Evolutionary conservation across 2,329 filamentous ascomycete species (phyloP).

Genomic region (Trichoderma hamatum): DNA sequence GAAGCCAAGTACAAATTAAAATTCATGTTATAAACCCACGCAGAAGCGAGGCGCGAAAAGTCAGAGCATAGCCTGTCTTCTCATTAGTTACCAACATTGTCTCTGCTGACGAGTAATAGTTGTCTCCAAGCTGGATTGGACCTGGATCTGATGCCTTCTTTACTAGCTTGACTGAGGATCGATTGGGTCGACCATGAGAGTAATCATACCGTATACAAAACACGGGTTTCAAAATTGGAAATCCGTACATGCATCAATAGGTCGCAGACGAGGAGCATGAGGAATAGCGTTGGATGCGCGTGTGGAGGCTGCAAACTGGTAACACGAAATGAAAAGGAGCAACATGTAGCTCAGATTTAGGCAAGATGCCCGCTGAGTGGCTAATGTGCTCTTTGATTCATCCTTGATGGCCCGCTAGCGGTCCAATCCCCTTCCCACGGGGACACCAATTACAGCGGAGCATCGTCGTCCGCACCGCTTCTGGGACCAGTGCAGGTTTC

Average conservation of each 20-base stretch:
- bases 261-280: not conserved
- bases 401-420: not conserved
- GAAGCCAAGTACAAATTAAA: too few relatives aligned
- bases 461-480: not conserved
- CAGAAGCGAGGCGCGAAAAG: too few relatives aligned
- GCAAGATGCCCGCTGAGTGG: not conserved
- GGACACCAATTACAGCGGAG: not conserved
- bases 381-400: not conserved
- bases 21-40: too few relatives aligned
- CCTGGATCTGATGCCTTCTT: not conserved
- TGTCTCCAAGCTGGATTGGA: not conserved
- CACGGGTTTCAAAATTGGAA: not conserved
- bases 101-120: not conserved
- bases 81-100: not conserved
- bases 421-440: not conserved
- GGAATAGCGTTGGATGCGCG: conserved; percentile 10
- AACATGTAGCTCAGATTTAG: not conserved
- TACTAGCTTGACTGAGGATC: not conserved
- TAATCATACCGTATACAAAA: not conserved
- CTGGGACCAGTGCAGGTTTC: not conserved
- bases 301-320: not conserved
- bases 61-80: not conserved
- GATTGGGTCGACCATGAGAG: conserved; percentile 10
- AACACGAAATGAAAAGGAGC: not conserved
- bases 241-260: conserved; percentile 6